Evolutionary conservation across 2,329 filamentous ascomycete species (phyloP), one percentile per base, ranked within the genome.

Genomic region (Cercospora beticola): DNA sequence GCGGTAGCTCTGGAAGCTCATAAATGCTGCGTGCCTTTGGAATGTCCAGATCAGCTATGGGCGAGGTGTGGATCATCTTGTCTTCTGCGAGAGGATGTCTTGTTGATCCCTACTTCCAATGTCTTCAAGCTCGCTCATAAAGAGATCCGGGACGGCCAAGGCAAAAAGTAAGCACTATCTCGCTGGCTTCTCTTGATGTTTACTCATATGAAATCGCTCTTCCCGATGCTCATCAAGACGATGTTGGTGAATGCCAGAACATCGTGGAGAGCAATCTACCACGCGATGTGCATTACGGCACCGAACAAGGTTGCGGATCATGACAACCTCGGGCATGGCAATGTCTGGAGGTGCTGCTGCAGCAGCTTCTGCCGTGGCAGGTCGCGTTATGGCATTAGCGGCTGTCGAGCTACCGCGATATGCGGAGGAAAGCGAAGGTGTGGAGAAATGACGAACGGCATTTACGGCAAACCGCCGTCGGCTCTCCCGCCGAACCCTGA

Each of bases 1-100:
- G 58, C 40, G 23, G 12, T 5, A 16, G 49, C 12, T 14, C 36
- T 9, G 18, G n/a, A 21, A n/a, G 14, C 14, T 46, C 30, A 1
- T 18, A 3, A 23, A 18, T 5, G 12, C 3, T 12, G 36, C 66
- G 62, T 62, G 70, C 74, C 70, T 74, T 76, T 8, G 74, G 73
- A n/a, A 76, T 76, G 61, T 76, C 72, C 12, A 76, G 58, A 65
- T 76, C 74, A 30, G 73, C 68, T 10, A 74, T 36, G 2, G 70
- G 69, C 26, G 73, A 75, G 10, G 58, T 71, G 60, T 73, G 67
- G n/a, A 76, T 70, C 74, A 75, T 76, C 12, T 68, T 73, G 69
- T 21, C 26, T 52, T 46, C 36, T 49, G 30, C 30, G 12, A 28
- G 30, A 46, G 8, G 14, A 10, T 49, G 28, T 31, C 28, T n/a